phyloP scores from a whole-genome alignment of 371 early-diverging fungal species.

The Mortierella sp. region DNA sequence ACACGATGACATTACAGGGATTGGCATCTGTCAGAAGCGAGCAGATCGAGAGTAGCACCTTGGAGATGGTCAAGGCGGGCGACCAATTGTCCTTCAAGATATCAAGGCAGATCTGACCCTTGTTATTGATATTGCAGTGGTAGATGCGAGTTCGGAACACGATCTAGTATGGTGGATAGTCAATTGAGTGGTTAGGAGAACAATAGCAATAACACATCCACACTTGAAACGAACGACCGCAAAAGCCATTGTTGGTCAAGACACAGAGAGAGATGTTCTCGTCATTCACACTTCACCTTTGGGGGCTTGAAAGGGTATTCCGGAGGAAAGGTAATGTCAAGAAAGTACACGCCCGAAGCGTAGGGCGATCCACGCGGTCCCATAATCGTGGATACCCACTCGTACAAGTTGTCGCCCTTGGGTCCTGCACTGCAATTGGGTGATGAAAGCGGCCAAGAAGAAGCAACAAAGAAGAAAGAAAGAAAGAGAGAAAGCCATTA shows the following conservation, averaged over 20 bases:
- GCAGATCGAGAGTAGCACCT: conserved; percentile 89
- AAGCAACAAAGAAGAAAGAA: neutral
- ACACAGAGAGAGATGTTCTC: too few species aligned
- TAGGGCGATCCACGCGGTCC: conserved; percentile 91
- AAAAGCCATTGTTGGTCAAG: too few species aligned
- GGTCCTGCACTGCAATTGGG: conserved; percentile 84
- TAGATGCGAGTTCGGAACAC: conserved; percentile 92
- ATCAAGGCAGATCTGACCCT: conserved; percentile 93
- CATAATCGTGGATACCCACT: conserved; percentile 95
- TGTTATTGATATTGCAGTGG: conserved; percentile 95
- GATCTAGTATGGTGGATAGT: conserved; percentile 54
- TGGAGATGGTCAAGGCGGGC: conserved; percentile 93
- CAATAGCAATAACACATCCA: too few species aligned
- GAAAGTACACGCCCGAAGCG: conserved; percentile 94
- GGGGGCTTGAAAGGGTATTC: conserved; percentile 98
- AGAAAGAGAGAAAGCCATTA: neutral
- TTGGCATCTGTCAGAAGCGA: conserved; percentile 95
- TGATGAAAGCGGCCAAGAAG: neutral
- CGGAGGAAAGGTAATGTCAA: conserved; percentile 94
- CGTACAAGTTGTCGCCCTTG: conserved; percentile 94
- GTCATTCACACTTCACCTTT: conserved; percentile 60
- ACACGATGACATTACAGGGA: conserved; percentile 67
- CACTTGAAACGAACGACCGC: too few species aligned
- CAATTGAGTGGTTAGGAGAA: too few species aligned
- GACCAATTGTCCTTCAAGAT: conserved; percentile 96